phyloP scores from a whole-genome alignment of 352 stramenopile genomes.

The Blastocystis sp. region DNA sequence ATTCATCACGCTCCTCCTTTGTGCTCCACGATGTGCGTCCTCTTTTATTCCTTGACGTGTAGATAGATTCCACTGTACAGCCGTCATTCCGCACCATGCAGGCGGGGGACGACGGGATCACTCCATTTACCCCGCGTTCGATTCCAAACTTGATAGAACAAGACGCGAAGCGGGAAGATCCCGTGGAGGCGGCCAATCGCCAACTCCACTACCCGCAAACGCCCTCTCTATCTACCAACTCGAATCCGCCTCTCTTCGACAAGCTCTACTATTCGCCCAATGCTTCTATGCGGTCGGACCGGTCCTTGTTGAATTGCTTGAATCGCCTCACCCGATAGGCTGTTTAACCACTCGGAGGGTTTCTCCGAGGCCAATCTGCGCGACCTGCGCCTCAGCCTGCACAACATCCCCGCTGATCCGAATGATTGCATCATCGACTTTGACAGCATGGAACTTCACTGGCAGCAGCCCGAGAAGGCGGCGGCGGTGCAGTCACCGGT shows the following conservation, averaged over 20 bases:
- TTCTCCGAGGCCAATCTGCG: too few species aligned
- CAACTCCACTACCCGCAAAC: conserved; percentile 4
- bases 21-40: too few species aligned
- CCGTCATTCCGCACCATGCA: too few species aligned
- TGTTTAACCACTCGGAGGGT: too few species aligned
- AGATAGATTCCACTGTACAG: too few species aligned
- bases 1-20: too few species aligned
- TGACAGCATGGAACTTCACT: conserved; percentile 4
- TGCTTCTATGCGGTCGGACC: background rate
- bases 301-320: background rate
- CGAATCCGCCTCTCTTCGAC: conserved; percentile 31
- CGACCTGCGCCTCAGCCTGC: too few species aligned
- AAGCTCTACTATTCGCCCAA: conserved; percentile 17
- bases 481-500: background rate
- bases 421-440: conserved; percentile 2
- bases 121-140: too few species aligned
- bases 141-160: conserved; percentile 1
- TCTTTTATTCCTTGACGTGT: too few species aligned
- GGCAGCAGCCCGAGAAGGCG: background rate
- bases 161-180: background rate
- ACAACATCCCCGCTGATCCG: too few species aligned
- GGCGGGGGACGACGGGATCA: too few species aligned
- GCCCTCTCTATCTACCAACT: background rate
- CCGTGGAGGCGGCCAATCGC: background rate
- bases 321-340: background rate